Conservation (phyloP, 441 rosid genomes). For the Arabidopsis hybrid region DNA sequence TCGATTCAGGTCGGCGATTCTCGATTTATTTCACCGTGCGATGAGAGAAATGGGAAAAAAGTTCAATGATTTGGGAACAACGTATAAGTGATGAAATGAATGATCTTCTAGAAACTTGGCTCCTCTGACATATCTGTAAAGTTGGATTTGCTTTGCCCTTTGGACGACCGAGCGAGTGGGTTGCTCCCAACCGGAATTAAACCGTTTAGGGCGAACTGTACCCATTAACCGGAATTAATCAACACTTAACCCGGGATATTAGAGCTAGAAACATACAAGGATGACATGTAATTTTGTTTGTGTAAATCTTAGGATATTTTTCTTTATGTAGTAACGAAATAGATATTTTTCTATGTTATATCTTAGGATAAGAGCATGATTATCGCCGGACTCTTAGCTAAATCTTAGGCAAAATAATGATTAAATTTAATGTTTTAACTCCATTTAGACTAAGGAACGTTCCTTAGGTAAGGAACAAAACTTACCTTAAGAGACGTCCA, state of each 20-base stretch:
- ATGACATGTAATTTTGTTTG: no score
- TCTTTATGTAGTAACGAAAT: no score
- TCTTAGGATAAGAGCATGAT: background rate
- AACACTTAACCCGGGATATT: background rate
- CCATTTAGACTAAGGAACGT: no score
- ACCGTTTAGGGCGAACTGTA: conserved; percentile 38
- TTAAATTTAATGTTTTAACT: no score
- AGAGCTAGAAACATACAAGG: no score
- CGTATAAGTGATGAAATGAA: conserved; percentile 28
- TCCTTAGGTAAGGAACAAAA: no score
- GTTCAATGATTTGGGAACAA: conserved; percentile 9
- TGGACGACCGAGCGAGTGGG: conserved; percentile 14
- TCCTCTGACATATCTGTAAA: conserved; percentile 19
- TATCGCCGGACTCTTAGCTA: no score
- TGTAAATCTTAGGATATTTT: no score
- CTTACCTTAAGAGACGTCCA: no score
- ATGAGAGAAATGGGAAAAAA: conserved; percentile 4
- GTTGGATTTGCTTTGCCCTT: conserved; percentile 33
- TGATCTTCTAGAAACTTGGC: conserved; percentile 40
- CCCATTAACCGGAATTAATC: conserved; percentile 16
- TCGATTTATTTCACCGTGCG: conserved; percentile 43
- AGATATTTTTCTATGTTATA: no score
- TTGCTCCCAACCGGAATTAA: conserved; percentile 15
- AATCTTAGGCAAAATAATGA: no score
- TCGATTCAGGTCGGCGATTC: conserved; percentile 14